Evolutionary conservation across 306 rosid genomes (phyloP).

Genomic region (Cyamopsis tetragonoloba): DNA sequence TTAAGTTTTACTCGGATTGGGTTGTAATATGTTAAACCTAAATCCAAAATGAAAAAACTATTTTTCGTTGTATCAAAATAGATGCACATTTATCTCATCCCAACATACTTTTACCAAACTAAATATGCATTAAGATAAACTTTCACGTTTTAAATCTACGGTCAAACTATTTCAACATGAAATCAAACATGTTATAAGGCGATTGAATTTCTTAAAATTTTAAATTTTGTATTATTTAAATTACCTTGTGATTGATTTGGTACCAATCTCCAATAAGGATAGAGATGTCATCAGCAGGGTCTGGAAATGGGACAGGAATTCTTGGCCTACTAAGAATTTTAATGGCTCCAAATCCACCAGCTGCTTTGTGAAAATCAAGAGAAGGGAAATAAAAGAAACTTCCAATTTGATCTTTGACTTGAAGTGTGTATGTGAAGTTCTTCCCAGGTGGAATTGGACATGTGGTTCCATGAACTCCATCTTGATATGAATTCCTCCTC

Average conservation of each 20-base stretch:
- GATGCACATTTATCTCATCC: too few species aligned
- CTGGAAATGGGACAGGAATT: conserved; percentile 92
- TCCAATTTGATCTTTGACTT: conserved; percentile 90
- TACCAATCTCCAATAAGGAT: conserved; percentile 95
- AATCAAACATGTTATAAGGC: too few species aligned
- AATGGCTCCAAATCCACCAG: conserved; percentile 80
- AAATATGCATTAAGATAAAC: too few species aligned
- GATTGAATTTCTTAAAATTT: too few species aligned
- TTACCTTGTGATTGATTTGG: conserved; percentile 57
- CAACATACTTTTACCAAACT: too few species aligned
- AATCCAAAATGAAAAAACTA: too few species aligned
- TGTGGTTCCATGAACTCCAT: conserved; percentile 83
- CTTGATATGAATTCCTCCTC: conserved; percentile 80
- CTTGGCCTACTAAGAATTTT: conserved; percentile 81
- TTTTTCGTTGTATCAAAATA: too few species aligned
- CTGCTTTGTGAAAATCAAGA: conserved; percentile 79
- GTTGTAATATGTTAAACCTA: too few species aligned
- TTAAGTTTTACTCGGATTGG: too few species aligned
- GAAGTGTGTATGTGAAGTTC: conserved; percentile 84
- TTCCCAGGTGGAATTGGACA: conserved; percentile 91
- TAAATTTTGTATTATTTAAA: too few species aligned
- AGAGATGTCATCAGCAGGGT: conserved; percentile 63
- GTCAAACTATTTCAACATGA: too few species aligned
- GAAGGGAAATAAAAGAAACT: conserved; percentile 89
- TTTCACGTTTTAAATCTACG: too few species aligned